Conservation (phyloP, 1,284 basidiomycete species). For the Ceratobasidium sp. region DNA sequence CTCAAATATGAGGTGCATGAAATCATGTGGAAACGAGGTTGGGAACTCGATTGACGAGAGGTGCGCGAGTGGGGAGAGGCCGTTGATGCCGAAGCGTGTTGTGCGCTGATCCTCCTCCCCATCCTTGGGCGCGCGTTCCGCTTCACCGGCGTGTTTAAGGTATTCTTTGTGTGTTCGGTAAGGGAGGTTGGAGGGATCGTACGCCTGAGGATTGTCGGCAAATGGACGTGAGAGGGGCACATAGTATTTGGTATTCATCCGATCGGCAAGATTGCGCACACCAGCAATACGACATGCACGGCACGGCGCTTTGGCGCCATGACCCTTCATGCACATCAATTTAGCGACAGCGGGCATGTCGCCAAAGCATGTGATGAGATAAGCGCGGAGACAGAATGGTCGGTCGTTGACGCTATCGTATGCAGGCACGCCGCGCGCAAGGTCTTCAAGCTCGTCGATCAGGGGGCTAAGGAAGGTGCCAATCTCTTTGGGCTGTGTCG, state of each 20-base stretch:
- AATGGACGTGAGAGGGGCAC: conserved; percentile 30
- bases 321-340: conserved; percentile 49
- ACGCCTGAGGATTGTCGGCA: not conserved
- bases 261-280: not conserved
- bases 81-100: conserved; percentile 42
- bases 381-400: conserved; percentile 43
- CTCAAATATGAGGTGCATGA: conserved; percentile 50
- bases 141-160: not conserved
- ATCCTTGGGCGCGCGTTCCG: not conserved
- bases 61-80: conserved; percentile 12
- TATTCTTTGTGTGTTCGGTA: conserved; percentile 16
- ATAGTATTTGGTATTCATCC: not conserved
- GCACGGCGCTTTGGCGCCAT: conserved; percentile 44
- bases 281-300: conserved; percentile 45
- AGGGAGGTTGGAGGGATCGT: conserved; percentile 35
- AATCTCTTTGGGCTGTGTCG: conserved; percentile 46
- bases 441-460: conserved; percentile 33
- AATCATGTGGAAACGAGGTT: conserved; percentile 48
- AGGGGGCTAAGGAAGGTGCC: conserved; percentile 47
- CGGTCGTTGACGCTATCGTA: conserved; percentile 18
- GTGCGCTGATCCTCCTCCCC: not conserved
- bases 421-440: conserved; percentile 39
- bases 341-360: conserved; percentile 48
- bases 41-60: conserved; percentile 35
- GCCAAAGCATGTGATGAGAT: conserved; percentile 44